Conservation (phyloP, 179 eudicot genomes). For the Spinacia oleracea region DNA sequence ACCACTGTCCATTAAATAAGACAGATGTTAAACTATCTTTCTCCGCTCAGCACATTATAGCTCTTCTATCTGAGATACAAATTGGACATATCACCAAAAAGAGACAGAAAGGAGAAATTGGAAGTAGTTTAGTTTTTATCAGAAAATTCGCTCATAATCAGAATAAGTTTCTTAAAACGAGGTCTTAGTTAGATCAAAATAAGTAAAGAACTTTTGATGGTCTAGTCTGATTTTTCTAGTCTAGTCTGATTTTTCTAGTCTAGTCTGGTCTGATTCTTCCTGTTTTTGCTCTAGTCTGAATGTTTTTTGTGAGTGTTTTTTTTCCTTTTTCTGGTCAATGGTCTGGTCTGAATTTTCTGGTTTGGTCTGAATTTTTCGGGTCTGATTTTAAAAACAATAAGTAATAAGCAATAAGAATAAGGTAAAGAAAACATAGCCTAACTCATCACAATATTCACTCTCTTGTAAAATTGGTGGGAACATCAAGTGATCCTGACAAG, state of each 20-base stretch:
- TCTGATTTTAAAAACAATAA: too few relatives aligned
- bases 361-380: too few relatives aligned
- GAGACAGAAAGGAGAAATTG: not conserved
- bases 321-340: too few relatives aligned
- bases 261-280: too few relatives aligned
- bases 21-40: not conserved
- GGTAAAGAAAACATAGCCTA: too few relatives aligned
- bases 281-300: too few relatives aligned
- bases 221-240: too few relatives aligned
- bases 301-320: too few relatives aligned
- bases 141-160: not conserved
- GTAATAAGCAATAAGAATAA: too few relatives aligned
- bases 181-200: not conserved
- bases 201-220: not conserved
- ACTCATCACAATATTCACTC: not conserved
- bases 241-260: too few relatives aligned
- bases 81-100: not conserved
- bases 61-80: slow-evolving; percentile 1
- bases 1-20: not conserved
- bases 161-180: not conserved
- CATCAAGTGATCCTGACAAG: not conserved
- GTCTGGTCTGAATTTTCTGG: too few relatives aligned
- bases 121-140: slow-evolving; percentile 1
- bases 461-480: not conserved
- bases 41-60: slow-evolving; percentile 7